phyloP scores from a whole-genome alignment of 495 filamentous ascomycete species.

The Tuber borchii region DNA sequence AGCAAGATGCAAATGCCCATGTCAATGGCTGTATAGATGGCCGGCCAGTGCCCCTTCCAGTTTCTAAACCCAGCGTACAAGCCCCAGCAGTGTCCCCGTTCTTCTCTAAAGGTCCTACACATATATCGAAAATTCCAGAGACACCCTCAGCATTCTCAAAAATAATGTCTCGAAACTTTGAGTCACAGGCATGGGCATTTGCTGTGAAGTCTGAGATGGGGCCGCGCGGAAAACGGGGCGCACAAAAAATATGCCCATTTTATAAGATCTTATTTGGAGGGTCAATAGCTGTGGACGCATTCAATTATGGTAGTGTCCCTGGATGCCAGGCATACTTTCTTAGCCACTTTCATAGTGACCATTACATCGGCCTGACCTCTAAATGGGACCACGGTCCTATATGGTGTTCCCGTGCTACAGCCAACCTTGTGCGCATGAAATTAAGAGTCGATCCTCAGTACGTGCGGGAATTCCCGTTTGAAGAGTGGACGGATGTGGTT shows the following conservation, averaged over 20 bases:
- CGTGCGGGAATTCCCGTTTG: constrained; percentile 79
- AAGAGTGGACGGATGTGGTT: constrained; percentile 60
- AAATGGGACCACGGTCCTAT: constrained; percentile 92
- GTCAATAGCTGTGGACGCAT: constrained; percentile 89
- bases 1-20: constrained; percentile 56
- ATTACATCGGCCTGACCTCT: constrained; percentile 84
- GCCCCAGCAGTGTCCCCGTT: constrained; percentile 54
- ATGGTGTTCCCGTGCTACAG: constrained; percentile 89
- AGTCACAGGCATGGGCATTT: constrained; percentile 80
- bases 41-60: constrained; percentile 43
- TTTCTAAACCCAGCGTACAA: constrained; percentile 8
- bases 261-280: constrained; percentile 96
- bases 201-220: constrained; percentile 73
- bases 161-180: constrained; percentile 83
- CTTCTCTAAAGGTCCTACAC: constrained; percentile 50
- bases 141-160: constrained; percentile 72
- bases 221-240: constrained; percentile 80
- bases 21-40: constrained; percentile 93
- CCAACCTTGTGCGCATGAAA: constrained; percentile 77
- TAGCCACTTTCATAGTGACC: constrained; percentile 95
- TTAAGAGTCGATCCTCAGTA: constrained; percentile 79
- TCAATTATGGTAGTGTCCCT: constrained; percentile 87
- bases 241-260: constrained; percentile 87
- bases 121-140: constrained; percentile 68
- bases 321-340: constrained; percentile 94